Evolutionary conservation across 2,329 filamentous ascomycete genomes (phyloP).

Genomic region (Pseudonectria buxi): DNA sequence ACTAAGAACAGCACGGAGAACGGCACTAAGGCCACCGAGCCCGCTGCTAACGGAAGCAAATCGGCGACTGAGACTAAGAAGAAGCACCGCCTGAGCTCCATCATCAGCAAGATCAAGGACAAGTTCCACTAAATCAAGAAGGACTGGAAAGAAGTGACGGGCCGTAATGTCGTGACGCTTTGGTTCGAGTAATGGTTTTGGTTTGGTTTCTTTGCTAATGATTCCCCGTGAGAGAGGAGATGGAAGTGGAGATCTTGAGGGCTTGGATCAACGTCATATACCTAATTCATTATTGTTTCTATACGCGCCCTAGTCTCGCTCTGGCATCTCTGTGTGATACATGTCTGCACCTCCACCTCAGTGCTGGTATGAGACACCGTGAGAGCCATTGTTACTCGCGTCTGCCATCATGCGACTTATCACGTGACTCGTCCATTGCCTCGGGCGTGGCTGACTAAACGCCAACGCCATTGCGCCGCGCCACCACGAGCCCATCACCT

Average conservation of each 20-base stretch:
- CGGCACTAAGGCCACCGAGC: constrained; percentile 16
- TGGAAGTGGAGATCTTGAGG: constrained; percentile 23
- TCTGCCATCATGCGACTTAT: not conserved
- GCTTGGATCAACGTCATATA: constrained; percentile 29
- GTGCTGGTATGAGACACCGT: constrained; percentile 9
- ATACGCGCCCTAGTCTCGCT: constrained; percentile 19
- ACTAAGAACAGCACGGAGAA: constrained; percentile 5
- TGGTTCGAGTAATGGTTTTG: constrained; percentile 20
- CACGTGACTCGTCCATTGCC: too few species aligned
- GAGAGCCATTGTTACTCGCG: constrained; percentile 9
- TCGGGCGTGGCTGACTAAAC: constrained; percentile 17
- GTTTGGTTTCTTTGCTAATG: constrained; percentile 32
- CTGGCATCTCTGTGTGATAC: constrained; percentile 18
- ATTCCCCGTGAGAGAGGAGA: constrained; percentile 31
- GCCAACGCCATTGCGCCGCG: constrained; percentile 12
- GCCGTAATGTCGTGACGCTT: constrained; percentile 17
- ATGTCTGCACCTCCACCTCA: too few species aligned
- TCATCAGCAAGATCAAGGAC: constrained; percentile 52
- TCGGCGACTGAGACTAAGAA: constrained; percentile 47
- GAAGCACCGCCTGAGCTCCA: constrained; percentile 59
- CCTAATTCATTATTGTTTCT: constrained; percentile 29
- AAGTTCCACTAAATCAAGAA: constrained; percentile 28
- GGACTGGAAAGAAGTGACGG: constrained; percentile 9
- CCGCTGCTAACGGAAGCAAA: constrained; percentile 13
- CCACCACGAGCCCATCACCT: constrained; percentile 12